Percentiles rank a stretch among this genome's conserved stretches.
These are phyloP conservation scores for Trichosanthes cucumerina DNA, from an alignment of 306 rosid species.

Conservation along the genomic window DNA sequence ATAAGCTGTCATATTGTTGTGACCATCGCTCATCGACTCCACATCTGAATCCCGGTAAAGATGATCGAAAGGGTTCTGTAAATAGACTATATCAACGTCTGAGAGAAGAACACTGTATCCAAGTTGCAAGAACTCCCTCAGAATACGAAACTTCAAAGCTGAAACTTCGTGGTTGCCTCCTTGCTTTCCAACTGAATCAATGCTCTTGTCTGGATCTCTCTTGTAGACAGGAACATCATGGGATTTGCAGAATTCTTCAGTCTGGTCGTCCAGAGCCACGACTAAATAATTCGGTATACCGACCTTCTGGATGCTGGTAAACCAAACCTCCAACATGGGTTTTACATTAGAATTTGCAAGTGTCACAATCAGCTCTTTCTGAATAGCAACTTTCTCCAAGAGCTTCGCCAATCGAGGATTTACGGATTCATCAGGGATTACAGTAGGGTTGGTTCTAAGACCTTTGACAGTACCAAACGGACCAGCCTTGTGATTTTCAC, in stretches of 20 bases:
- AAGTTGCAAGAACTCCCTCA: constrained; percentile 78
- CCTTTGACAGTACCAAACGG: constrained; percentile 72
- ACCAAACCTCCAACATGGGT: constrained; percentile 62
- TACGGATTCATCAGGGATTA: constrained; percentile 56
- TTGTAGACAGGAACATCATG: constrained; percentile 68
- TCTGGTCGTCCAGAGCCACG: constrained; percentile 54
- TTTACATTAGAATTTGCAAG: constrained; percentile 70
- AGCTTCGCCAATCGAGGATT: constrained; percentile 69
- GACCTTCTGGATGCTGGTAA: constrained; percentile 56
- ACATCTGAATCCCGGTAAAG: constrained; percentile 80
- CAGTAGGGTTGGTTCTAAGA: constrained; percentile 70
- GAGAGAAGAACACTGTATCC: constrained; percentile 82
- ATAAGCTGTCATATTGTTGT: constrained; percentile 66
- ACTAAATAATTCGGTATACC: constrained; percentile 71
- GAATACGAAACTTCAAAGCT: constrained; percentile 58
- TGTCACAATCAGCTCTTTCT: constrained; percentile 55
- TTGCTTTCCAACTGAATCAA: constrained; percentile 44
- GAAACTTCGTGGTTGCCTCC: constrained; percentile 85
- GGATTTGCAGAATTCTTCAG: constrained; percentile 52
- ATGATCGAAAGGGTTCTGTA: constrained; percentile 84
- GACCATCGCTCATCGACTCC: constrained; percentile 91
- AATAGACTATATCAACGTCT: constrained; percentile 71
- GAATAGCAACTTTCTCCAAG: constrained; percentile 55
- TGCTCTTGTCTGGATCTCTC: constrained; percentile 63
- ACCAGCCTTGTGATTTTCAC: constrained; percentile 69